Conservation (phyloP, 2,329 filamentous ascomycete species). For the Onygenales sp. region DNA sequence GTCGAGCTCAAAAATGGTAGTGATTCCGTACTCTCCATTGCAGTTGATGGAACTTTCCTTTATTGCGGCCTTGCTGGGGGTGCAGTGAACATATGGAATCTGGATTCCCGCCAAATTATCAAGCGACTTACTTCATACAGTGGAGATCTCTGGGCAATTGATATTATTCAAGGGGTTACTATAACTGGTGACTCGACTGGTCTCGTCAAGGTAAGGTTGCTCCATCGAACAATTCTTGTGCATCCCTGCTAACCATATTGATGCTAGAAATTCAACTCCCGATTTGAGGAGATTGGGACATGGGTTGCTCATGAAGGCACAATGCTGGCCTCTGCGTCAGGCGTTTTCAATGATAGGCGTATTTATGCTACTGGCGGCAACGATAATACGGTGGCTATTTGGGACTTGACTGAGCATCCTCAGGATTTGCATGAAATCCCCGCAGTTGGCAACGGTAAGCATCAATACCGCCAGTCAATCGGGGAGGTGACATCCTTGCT, state of each 20-base stretch:
- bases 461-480: not conserved
- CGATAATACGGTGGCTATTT: slow-evolving; percentile 79
- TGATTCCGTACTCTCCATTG: slow-evolving; percentile 64
- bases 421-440: slow-evolving; percentile 35
- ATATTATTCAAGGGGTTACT: slow-evolving; percentile 74
- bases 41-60: slow-evolving; percentile 81
- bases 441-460: slow-evolving; percentile 48
- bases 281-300: slow-evolving; percentile 67
- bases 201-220: slow-evolving; percentile 61
- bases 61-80: slow-evolving; percentile 85
- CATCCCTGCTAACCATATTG: slow-evolving; percentile 9
- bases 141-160: slow-evolving; percentile 75
- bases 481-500: not conserved
- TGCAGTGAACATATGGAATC: slow-evolving; percentile 89
- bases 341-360: slow-evolving; percentile 59
- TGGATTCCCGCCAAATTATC: slow-evolving; percentile 85
- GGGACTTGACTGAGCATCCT: slow-evolving; percentile 60
- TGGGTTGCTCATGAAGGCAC: slow-evolving; percentile 82
- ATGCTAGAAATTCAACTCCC: slow-evolving; percentile 60
- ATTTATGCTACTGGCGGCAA: slow-evolving; percentile 93
- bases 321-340: slow-evolving; percentile 73
- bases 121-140: slow-evolving; percentile 73
- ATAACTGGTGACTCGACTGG: slow-evolving; percentile 87
- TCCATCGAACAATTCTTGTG: not conserved
- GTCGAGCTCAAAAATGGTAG: slow-evolving; percentile 55